Percentiles rank a stretch among this genome's conserved stretches.
phyloP scores from a whole-genome alignment of 768 basidiomycete species.

The Nevesoporus exiguus region DNA sequence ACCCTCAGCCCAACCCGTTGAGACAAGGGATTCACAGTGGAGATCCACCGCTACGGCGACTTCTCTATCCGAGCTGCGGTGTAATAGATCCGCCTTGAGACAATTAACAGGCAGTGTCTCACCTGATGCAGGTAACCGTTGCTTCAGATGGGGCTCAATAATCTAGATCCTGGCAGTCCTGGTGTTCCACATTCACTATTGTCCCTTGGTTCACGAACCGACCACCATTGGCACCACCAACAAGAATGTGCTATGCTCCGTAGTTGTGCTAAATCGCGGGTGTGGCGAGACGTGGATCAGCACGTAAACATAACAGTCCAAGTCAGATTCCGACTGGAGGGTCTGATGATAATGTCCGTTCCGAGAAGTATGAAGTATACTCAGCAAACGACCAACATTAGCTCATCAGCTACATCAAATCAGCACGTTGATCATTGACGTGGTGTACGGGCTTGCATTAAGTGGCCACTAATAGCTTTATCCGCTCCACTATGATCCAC shows the following conservation, averaged over 20 bases:
- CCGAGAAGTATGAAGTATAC: neutral
- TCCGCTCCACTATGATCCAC: neutral
- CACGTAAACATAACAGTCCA: neutral
- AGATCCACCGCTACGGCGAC: slow-evolving; percentile 13
- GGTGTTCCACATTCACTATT: neutral
- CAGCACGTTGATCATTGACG: neutral
- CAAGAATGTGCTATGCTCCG: neutral
- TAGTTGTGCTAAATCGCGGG: neutral
- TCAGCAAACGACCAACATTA: neutral
- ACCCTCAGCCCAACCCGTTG: slow-evolving; percentile 18
- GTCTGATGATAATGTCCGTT: neutral
- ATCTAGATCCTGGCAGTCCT: neutral
- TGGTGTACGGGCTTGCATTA: neutral
- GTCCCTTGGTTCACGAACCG: slow-evolving; percentile 4
- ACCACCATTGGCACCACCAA: neutral
- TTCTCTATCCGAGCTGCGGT: slow-evolving; percentile 8
- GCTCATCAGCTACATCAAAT: neutral
- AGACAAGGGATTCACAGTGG: slow-evolving; percentile 17
- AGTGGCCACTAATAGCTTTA: neutral
- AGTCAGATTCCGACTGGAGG: neutral
- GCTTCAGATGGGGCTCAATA: slow-evolving; percentile 7
- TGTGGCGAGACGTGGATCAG: slow-evolving; percentile 4
- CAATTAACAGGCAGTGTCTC: slow-evolving; percentile 12
- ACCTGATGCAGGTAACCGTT: neutral
- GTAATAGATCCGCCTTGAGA: neutral